Evolutionary conservation across 83 land plant species (phyloP).

Genomic region (Picea abies): DNA sequence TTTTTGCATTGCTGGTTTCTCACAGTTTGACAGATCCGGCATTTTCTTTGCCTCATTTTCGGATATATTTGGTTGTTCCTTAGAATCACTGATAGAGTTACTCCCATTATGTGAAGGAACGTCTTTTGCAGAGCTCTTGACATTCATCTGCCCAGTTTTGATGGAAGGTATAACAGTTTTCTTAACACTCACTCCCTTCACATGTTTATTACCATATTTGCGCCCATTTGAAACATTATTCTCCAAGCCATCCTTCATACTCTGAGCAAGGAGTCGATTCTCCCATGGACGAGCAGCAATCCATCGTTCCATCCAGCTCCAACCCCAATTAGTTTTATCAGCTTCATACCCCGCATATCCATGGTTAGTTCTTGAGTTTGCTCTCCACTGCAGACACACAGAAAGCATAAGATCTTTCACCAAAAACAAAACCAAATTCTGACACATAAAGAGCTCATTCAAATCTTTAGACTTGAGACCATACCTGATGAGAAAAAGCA

Average conservation of each 20-base stretch:
- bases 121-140: neutral
- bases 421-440: constrained; percentile 8
- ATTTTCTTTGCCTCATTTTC: constrained; percentile 5
- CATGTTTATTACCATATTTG: constrained; percentile 2
- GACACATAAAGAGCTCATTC: neutral
- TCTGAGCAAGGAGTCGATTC: constrained; percentile 23
- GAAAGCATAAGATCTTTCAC: constrained; percentile 1
- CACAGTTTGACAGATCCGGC: neutral
- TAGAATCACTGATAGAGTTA: constrained; percentile 1
- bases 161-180: neutral
- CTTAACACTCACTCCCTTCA: neutral
- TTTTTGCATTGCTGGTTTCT: constrained; percentile 6
- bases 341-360: constrained; percentile 40
- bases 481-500: constrained; percentile 81
- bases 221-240: constrained; percentile 5
- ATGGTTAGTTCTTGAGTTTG: constrained; percentile 34
- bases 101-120: neutral
- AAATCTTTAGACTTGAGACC: neutral
- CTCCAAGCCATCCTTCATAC: constrained; percentile 11
- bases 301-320: constrained; percentile 83
- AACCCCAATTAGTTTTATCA: constrained; percentile 66
- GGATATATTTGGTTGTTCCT: neutral
- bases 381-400: constrained; percentile 59
- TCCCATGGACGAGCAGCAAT: constrained; percentile 76
- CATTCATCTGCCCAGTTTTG: constrained; percentile 12